Evolutionary conservation across 441 rosid genomes (phyloP), one percentile per base, ranked within the genome.

Genomic region (Euphorbia celastroides): DNA sequence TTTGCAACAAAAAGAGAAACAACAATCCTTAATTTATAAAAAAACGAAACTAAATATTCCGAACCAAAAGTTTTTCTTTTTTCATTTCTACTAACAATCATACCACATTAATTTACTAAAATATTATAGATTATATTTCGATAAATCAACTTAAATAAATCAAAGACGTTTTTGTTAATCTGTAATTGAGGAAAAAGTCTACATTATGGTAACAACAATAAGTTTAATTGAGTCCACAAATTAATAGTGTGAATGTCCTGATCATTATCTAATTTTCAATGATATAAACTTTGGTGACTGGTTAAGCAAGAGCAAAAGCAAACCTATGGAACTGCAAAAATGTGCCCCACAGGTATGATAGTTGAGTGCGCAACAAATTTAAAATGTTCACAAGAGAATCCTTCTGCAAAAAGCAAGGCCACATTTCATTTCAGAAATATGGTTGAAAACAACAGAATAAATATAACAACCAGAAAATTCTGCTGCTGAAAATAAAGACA

Each of bases 301-400:
- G 46, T 14, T 58, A 48, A 64, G 28, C 20, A 27, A 28, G 63
- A 46, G 41, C 27, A 32, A 60, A 56, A 57, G 70, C 74, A 72
- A 72, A 94, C 99, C 99, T 86, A 88, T 94, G 99, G 73, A 92
- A 89, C 73, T 71, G 81, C 54, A 94, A 80, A 81, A 94, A 89
- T 36, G 72, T 75, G 75, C 72, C 86, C 98, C 98, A 94, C 58
- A 94, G 80, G 75, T 75, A 78, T 50, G 77, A 81, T 30, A 84
- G 64, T 75, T 94, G 96, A 58, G 80, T 73, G 36, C 99, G 94
- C 58, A 85, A 74, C 70, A 81, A 76, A 71, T 82, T 71, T 70
- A 88, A 87, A 36, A 80, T 52, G 68, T 78, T 80, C 54, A 78
- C 69, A 26, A 81, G 68, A 74, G 77, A 82, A 71, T 84, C 92